Evolutionary conservation across 2,329 filamentous ascomycete species (phyloP), one percentile per base, ranked within the genome.

Genomic region (Epichloe sylvatica): DNA sequence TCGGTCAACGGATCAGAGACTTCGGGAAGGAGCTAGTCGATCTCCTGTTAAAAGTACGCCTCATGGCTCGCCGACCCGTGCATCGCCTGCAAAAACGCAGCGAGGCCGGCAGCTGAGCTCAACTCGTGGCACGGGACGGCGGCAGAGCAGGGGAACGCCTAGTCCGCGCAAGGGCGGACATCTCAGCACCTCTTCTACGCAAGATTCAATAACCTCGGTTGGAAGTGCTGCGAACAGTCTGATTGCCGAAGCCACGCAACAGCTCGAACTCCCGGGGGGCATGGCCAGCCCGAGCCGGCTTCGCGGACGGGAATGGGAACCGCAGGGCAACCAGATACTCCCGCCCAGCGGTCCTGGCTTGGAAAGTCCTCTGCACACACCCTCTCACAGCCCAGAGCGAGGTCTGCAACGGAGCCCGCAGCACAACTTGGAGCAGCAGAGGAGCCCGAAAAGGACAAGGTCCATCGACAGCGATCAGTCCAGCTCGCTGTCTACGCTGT

Each of bases 401-500:
- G 51, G 53, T 13, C 54, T 51, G 35, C 51, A 59, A 42, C 45
- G 57, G 15, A 54, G 56, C 12, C 51, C 53, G 41, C 51, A 57
- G 43, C 46, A 58, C n/a, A 53, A 53, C 12, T 51, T 51, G 9
- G 36, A 23, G 45, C 49, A 49, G 21, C 47, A 23, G 30, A 40
- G 54, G 21, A 50, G 39, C 2, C 55, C 55, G 0, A 51, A 56
- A 15, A 53, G 60, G 49, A 60, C 59, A n/a, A 50, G 47, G 4
- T 73, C 70, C 0, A 50, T 59, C 4, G 64, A 67, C 4, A 76
- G 72, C 53, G 66, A 73, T 8, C 62, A 67, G 13, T 77, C 74
- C 0, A 78, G 74, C 38, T 71, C 74, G 2, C 63, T 80, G 5
- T 80, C 76, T 4, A 80, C 76, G 0, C 59, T 80, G 5, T 77